Evolutionary conservation across 192 early-diverging fungal species (phyloP), one percentile per base, ranked within the genome.

Genomic region (Haplosporangium gracile): DNA sequence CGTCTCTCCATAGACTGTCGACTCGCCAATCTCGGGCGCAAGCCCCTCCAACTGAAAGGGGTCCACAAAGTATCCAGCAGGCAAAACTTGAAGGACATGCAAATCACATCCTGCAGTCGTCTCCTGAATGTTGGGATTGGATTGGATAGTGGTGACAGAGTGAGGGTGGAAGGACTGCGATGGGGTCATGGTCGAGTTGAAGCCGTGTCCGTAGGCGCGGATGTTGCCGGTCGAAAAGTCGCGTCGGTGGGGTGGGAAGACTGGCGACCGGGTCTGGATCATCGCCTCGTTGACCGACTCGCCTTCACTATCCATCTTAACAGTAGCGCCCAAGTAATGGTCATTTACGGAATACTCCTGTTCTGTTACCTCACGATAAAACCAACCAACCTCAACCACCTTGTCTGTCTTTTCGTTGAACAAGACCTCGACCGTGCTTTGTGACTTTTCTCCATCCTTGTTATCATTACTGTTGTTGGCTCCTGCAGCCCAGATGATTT

Each of bases 21-120:
- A n/a, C 40, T 78, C 60, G n/a, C 84, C 84, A 51, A 86, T 86
- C 72, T 86, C 84, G 24, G 84, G 79, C 0, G 84, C 79, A 22
- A 86, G 75, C 13, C 84, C 74, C 63, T 86, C 71, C 36, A 86
- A 68, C 51, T 86, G 84, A 71, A 86, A 86, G 8, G 84, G 84
- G 29, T 86, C 84, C 9, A 86, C 84, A 81, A 86, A 86, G 63
- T 81, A 65, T 18, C 84, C 84, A 6, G 79, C 43, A 16, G 84
- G 84, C 40, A 86, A 49, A 39, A 86, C 75, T 29, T 86, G 84
- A 29, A 86, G 55, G 38, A 86, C 75, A 70, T 78, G 32, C 20
- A 86, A 34, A 24, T 86, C 79, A 15, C 84, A 86, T 8, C 71
- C 76, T 2, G 47, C 63, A 2, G 84, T 86, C 2, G 84, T 86